phyloP scores from a whole-genome alignment of 345 rosid species.

The Aquilaria yunnanensis region DNA sequence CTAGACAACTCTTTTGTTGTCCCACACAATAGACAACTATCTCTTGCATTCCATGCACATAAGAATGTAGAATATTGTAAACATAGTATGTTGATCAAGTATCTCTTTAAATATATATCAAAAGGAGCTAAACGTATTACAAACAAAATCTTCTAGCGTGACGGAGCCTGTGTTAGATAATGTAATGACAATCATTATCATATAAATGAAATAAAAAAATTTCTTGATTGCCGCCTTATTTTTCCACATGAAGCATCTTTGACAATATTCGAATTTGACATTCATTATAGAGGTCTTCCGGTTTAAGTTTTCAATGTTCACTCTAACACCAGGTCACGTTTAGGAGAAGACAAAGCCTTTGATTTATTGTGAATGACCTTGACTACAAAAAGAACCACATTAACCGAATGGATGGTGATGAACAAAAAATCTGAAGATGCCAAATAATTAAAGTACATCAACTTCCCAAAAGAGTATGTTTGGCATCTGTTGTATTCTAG shows the following conservation, averaged over 20 bases:
- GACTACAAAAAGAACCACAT: not conserved
- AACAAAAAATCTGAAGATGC: not conserved
- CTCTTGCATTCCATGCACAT: too few relatives aligned
- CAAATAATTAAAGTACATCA: not conserved
- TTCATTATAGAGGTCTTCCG: not conserved
- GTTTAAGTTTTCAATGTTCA: not conserved
- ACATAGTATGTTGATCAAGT: not conserved
- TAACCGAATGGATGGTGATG: not conserved
- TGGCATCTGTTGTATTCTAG: not conserved
- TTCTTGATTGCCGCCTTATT: not conserved
- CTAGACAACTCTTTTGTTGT: not conserved
- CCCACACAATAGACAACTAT: not conserved
- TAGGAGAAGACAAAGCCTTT: not conserved
- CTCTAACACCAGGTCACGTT: not conserved
- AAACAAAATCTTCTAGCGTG: not conserved
- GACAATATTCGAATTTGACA: not conserved
- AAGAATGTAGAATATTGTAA: not conserved
- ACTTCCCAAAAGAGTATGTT: not conserved
- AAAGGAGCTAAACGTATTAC: not conserved
- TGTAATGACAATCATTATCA: too few relatives aligned
- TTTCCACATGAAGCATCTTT: not conserved
- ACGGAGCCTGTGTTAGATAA: not conserved
- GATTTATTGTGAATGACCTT: too few relatives aligned
- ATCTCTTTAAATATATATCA: not conserved
- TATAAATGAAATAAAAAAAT: not conserved